A percentile compares a stretch with the other conserved stretches of the same genome.
These are phyloP conservation scores for Ganoderma meredithae DNA, from an alignment of 1,284 basidiomycete species.

Conservation along the genomic window DNA sequence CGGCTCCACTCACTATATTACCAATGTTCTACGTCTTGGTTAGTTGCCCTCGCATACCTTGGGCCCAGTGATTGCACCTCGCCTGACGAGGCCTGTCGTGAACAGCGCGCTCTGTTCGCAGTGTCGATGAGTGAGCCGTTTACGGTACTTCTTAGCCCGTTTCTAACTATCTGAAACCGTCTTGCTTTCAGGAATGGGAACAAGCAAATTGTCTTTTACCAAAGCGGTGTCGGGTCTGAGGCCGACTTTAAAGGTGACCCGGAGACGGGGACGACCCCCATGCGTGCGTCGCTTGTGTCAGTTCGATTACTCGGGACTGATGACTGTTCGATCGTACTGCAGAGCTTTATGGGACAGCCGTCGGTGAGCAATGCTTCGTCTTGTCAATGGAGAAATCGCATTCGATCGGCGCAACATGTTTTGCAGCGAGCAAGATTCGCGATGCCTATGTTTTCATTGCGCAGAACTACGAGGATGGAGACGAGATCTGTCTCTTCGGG, in stretches of 20 bases:
- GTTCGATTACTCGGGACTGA: neutral
- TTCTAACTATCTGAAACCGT: neutral
- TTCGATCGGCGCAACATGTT: neutral
- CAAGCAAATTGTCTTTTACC: slow-evolving; percentile 1
- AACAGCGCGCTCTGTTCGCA: neutral
- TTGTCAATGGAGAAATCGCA: neutral
- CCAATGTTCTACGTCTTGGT: slow-evolving; percentile 1
- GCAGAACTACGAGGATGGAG: neutral
- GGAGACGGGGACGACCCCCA: neutral
- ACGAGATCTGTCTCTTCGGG: slow-evolving; percentile 1
- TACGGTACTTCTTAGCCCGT: neutral
- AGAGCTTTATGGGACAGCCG: neutral
- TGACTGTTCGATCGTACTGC: neutral
- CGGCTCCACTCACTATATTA: neutral
- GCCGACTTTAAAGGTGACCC: neutral
- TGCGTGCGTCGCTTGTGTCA: neutral
- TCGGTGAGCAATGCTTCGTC: neutral
- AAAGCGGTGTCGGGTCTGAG: neutral
- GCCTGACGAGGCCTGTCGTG: neutral
- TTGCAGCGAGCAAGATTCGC: neutral
- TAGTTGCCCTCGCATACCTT: neutral
- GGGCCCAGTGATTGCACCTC: neutral
- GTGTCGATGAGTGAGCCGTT: neutral
- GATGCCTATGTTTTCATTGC: neutral
- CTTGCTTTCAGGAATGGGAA: neutral